These are phyloP conservation scores for Nitzschia putrida DNA, from an alignment of 108 stramenopile genomes.

Conservation along the genomic window DNA sequence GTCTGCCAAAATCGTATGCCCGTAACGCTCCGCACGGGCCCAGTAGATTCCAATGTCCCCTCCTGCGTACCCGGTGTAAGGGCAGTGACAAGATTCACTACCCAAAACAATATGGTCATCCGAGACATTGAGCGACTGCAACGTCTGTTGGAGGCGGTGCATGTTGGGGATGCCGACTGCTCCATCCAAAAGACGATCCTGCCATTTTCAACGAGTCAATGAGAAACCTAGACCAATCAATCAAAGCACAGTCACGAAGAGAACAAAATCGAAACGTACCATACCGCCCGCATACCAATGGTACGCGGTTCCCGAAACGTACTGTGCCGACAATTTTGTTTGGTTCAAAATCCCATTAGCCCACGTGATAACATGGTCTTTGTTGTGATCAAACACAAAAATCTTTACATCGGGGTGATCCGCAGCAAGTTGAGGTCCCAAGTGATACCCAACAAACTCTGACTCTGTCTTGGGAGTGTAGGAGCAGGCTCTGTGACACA, in stretches of 20 bases:
- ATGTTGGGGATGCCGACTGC: conserved; percentile 80
- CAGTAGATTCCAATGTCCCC: conserved; percentile 75
- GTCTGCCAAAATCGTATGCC: conserved; percentile 91
- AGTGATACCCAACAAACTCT: conserved; percentile 86
- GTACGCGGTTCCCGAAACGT: conserved; percentile 89
- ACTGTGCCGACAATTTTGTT: conserved; percentile 56
- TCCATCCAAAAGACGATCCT: conserved; percentile 87
- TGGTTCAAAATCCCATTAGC: conserved; percentile 48
- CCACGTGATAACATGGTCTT: conserved; percentile 89
- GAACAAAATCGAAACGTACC: conserved; percentile 3
- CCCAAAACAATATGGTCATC: conserved; percentile 62
- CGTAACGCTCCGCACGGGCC: conserved; percentile 87
- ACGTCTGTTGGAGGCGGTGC: conserved; percentile 62
- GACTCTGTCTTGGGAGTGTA: conserved; percentile 68
- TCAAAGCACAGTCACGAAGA: too few relatives aligned
- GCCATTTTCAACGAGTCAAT: conserved; percentile 4
- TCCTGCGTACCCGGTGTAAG: conserved; percentile 78
- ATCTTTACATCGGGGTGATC: conserved; percentile 87
- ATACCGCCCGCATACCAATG: conserved; percentile 94
- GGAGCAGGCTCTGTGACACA: conserved; percentile 64
- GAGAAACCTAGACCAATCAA: too few relatives aligned
- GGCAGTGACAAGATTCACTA: conserved; percentile 83
- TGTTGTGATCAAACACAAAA: conserved; percentile 95
- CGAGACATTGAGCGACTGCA: conserved; percentile 39
- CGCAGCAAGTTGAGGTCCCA: conserved; percentile 75